Evolutionary conservation across 2,329 filamentous ascomycete genomes (phyloP).

Genomic region (Diaporthe citri): DNA sequence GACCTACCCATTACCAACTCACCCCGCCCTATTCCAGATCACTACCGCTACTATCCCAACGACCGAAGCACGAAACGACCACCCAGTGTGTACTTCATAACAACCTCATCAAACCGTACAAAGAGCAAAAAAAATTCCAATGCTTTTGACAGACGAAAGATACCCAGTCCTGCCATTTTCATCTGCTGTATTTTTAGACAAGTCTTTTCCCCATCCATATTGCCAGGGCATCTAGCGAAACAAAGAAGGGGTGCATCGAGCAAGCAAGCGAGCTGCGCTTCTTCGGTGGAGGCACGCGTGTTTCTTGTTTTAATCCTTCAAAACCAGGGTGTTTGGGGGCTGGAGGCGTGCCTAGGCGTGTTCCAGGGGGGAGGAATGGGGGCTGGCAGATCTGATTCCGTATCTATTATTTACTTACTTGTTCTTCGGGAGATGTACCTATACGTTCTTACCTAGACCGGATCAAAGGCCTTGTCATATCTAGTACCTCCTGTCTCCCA

Average conservation of each 20-base stretch:
- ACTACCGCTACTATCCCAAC: neutral
- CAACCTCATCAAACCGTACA: neutral
- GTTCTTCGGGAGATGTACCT: neutral
- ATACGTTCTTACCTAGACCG: conserved; percentile 24
- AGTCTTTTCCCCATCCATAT: neutral
- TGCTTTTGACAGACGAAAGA: conserved; percentile 32
- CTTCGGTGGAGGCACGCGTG: conserved; percentile 3
- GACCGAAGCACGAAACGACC: conserved; percentile 30
- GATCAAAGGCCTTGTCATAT: conserved; percentile 8
- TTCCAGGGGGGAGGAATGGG: neutral
- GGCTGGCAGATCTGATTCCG: conserved; percentile 20
- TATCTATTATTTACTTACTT: neutral
- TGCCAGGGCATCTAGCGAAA: conserved; percentile 21
- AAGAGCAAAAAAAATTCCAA: conserved; percentile 1
- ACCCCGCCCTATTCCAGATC: neutral
- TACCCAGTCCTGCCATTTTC: conserved; percentile 31
- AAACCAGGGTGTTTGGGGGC: conserved; percentile 3
- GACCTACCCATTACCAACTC: neutral
- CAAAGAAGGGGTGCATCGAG: neutral
- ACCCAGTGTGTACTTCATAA: conserved; percentile 16
- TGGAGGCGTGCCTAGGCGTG: conserved; percentile 9
- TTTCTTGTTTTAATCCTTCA: conserved; percentile 20
- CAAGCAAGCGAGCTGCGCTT: conserved; percentile 17
- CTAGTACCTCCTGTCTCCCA: neutral
- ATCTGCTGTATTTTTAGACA: conserved; percentile 31